A percentile compares a stretch with the other conserved stretches of the same genome.
Evolutionary conservation across 495 filamentous ascomycete genomes (phyloP).

Genomic region (Saxispiralis lemnorum): DNA sequence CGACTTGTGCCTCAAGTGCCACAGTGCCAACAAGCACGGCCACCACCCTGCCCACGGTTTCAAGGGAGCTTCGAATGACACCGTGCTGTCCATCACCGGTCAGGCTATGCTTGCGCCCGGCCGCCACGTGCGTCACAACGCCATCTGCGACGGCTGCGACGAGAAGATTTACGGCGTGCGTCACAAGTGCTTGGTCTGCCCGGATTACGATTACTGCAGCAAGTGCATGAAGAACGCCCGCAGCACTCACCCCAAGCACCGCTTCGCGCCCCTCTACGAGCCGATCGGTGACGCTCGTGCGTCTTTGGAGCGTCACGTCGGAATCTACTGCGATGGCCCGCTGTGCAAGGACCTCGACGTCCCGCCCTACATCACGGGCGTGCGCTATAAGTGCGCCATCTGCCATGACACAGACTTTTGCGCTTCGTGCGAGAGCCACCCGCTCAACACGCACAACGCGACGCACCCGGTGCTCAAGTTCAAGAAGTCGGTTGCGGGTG

Average conservation of each 20-base stretch:
- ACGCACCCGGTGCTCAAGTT: conserved; percentile 95
- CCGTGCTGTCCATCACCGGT: conserved; percentile 36
- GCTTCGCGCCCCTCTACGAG: conserved; percentile 79
- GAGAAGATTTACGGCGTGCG: conserved; percentile 74
- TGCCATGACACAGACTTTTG: conserved; percentile 96
- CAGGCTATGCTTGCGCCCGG: conserved; percentile 56
- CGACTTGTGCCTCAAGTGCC: conserved; percentile 76
- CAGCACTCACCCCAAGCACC: conserved; percentile 62
- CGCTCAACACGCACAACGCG: conserved; percentile 68
- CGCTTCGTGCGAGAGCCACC: conserved; percentile 77
- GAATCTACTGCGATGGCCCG: conserved; percentile 91
- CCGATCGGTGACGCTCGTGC: conserved; percentile 41
- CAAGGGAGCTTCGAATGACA: conserved; percentile 39
- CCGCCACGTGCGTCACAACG: conserved; percentile 62
- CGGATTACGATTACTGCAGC: conserved; percentile 94
- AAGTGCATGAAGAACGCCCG: conserved; percentile 48
- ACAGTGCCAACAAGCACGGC: conserved; percentile 59
- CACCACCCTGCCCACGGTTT: conserved; percentile 87
- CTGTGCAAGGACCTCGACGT: conserved; percentile 48
- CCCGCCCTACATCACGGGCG: conserved; percentile 56
- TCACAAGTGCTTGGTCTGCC: conserved; percentile 93
- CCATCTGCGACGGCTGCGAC: conserved; percentile 90
- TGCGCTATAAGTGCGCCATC: conserved; percentile 92
- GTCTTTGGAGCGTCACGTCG: conserved; percentile 39
- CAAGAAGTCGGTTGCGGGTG: conserved; percentile 80